Conservation (phyloP, 352 stramenopile species). For the Globisporangium iwayamae region DNA sequence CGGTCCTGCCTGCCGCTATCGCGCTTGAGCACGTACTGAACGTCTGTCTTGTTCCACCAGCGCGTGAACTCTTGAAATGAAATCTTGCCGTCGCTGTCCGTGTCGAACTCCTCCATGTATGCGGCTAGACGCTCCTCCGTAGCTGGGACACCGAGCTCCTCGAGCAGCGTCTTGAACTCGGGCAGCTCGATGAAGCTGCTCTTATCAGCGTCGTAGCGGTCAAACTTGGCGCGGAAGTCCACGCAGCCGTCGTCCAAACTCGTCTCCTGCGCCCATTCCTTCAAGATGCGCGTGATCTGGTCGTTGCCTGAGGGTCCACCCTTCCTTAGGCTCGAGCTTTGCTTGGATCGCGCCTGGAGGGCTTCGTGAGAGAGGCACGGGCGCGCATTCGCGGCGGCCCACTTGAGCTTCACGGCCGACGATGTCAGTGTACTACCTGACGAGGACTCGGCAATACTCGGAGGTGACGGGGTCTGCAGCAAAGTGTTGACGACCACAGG, state of each 20-base stretch:
- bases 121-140: slow-evolving; percentile 76
- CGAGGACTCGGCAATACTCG: slow-evolving; percentile 30
- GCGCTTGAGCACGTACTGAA: slow-evolving; percentile 85
- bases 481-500: slow-evolving; percentile 83
- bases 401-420: slow-evolving; percentile 48
- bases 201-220: slow-evolving; percentile 68
- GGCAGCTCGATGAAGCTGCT: slow-evolving; percentile 78
- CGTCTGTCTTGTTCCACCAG: slow-evolving; percentile 84
- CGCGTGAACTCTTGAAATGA: slow-evolving; percentile 84
- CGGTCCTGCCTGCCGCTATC: slow-evolving; percentile 24
- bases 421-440: slow-evolving; percentile 8
- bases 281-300: slow-evolving; percentile 67
- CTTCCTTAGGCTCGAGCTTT: slow-evolving; percentile 19
- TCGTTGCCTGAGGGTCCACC: slow-evolving; percentile 40
- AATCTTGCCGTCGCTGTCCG: slow-evolving; percentile 77
- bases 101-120: slow-evolving; percentile 85
- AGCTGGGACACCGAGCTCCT: slow-evolving; percentile 79
- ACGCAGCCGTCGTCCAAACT: slow-evolving; percentile 67
- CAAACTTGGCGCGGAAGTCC: slow-evolving; percentile 71
- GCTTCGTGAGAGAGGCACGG: slow-evolving; percentile 53
- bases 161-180: slow-evolving; percentile 82
- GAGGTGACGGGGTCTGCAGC: slow-evolving; percentile 61
- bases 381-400: slow-evolving; percentile 33
- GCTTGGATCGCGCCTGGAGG: slow-evolving; percentile 31
- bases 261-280: slow-evolving; percentile 82